Base-by-base conservation (phyloP, 768 basidiomycete species). In the Imleria badia region DNA sequence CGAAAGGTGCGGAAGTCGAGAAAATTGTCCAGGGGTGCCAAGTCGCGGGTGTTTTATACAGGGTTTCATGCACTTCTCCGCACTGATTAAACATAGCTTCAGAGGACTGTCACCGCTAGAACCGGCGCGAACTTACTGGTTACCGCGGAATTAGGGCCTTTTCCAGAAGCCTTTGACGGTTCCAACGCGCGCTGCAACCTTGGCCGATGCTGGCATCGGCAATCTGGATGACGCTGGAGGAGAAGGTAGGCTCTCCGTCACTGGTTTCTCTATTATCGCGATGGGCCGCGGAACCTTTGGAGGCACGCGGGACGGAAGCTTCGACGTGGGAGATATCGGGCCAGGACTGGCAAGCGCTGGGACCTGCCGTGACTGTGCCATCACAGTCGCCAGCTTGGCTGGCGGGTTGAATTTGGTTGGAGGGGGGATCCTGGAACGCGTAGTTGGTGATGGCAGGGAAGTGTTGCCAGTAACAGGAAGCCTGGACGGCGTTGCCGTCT, bases 121-220 rank as follows among this genome's bases (percentile, higher is more conserved):
- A 36, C 26, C n/a, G 11, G 20, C 13, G 3, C 3, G 1, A 39
- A 52, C 64, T 54, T 52, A 64, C 66, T 22, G 39, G 33, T 30
- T 38, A 31, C 29, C 19, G 20, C 29, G 26, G 30, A 39, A 43
- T 52, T 39, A 71, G 26, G 61, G 60, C 51, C 65, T 56, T 41
- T 63, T 69, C 68, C 70, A 72, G 58, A 70, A 69, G 22, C 68
- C 68, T 39, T 44, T 71, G 53, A 69, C 68, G 20, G 70, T 71
- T 33, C 45, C 59, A 43, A 58, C 56, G 12, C 67, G 67, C n/a
- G n/a, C n/a, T 6, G 52, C 15, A 14, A 40, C 45, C 41, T 70
- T 69, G 46, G 38, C 29, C 3, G 63, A 55, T 44, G 66, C 49
- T 44, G 69, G 69, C 45, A 71, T 62, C 14, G 65, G 68, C 30